A percentile compares a stretch with the other conserved stretches of the same genome.
Conservation (phyloP, 1,284 basidiomycete genomes). For the Ceratobasidium sp. region DNA sequence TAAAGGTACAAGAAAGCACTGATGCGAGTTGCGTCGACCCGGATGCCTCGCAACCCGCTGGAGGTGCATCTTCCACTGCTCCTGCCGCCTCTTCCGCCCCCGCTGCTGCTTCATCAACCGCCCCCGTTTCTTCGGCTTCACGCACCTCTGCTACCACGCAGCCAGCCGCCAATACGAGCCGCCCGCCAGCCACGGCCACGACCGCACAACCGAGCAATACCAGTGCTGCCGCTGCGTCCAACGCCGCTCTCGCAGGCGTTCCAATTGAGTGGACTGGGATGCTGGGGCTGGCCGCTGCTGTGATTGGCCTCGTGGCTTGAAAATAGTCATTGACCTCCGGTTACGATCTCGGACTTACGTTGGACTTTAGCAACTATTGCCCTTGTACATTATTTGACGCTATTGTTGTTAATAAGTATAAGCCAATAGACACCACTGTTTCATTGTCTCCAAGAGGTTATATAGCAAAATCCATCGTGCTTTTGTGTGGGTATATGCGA, state of each 20-base stretch:
- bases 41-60: neutral
- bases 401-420: too few relatives aligned
- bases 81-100: neutral
- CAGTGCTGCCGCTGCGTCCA: neutral
- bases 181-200: neutral
- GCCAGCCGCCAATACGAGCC: neutral
- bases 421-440: too few relatives aligned
- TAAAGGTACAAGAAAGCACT: neutral
- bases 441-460: too few relatives aligned
- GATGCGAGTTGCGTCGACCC: neutral
- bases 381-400: too few relatives aligned
- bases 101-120: neutral
- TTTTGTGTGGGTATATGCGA: too few relatives aligned
- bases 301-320: neutral
- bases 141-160: neutral
- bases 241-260: neutral
- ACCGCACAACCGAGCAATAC: neutral
- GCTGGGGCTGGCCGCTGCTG: neutral
- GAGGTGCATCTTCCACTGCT: neutral
- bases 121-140: neutral
- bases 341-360: too few relatives aligned
- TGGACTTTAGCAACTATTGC: too few relatives aligned
- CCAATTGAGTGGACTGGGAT: neutral
- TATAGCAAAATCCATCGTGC: too few relatives aligned
- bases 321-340: neutral